phyloP scores from a whole-genome alignment of 768 basidiomycete species.

The Rhizopogon vesiculosus region DNA sequence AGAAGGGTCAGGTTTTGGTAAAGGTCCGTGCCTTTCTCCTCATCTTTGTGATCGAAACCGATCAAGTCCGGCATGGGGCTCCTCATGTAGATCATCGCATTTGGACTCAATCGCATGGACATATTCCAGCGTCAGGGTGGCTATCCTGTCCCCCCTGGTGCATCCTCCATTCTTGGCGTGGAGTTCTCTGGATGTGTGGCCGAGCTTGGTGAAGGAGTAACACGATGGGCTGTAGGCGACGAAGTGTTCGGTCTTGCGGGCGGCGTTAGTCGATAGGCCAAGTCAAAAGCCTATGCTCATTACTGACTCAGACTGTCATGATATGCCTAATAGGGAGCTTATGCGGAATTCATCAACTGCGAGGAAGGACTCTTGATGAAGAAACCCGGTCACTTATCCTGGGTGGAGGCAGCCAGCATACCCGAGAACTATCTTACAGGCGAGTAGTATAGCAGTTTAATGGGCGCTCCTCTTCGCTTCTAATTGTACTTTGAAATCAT shows the following conservation, averaged over 20 bases:
- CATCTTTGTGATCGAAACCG: background rate
- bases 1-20: slow-evolving; percentile 65
- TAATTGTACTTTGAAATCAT: slow-evolving; percentile 3
- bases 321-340: slow-evolving; percentile 61
- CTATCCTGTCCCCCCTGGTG: slow-evolving; percentile 79
- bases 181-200: slow-evolving; percentile 76
- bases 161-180: slow-evolving; percentile 74
- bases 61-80: background rate
- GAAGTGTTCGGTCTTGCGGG: slow-evolving; percentile 76
- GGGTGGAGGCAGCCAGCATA: slow-evolving; percentile 82
- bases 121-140: slow-evolving; percentile 62
- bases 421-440: slow-evolving; percentile 90
- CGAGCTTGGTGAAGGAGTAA: slow-evolving; percentile 45
- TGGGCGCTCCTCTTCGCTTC: background rate
- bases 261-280: slow-evolving; percentile 51
- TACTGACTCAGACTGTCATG: slow-evolving; percentile 1
- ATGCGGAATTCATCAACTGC: slow-evolving; percentile 80
- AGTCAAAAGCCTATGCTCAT: background rate
- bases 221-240: slow-evolving; percentile 56
- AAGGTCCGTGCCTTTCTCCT: slow-evolving; percentile 45
- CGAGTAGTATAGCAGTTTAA: slow-evolving; percentile 21
- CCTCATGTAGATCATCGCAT: slow-evolving; percentile 58
- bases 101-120: slow-evolving; percentile 91
- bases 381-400: slow-evolving; percentile 74
- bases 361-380: slow-evolving; percentile 59